Evolutionary conservation across 306 rosid species (phyloP).

Genomic region (Fagus crenata): DNA sequence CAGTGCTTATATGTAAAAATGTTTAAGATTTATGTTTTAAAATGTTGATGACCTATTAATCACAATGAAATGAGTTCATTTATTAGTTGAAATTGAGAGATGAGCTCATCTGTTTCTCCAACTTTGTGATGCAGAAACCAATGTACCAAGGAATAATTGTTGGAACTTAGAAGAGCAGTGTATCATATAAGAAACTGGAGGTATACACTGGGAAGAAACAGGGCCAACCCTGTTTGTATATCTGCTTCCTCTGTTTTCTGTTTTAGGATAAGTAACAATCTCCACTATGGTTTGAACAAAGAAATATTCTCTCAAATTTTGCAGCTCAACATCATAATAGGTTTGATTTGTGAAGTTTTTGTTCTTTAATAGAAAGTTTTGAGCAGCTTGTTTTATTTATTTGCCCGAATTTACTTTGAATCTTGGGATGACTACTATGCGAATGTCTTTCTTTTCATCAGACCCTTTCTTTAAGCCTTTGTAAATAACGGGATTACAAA

Average conservation of each 20-base stretch:
- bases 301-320: background rate
- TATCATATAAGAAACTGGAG: background rate
- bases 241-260: background rate
- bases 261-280: background rate
- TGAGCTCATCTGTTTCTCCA: no score
- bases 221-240: background rate
- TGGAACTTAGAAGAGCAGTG: background rate
- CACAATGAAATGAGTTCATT: background rate
- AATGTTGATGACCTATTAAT: background rate
- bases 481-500: background rate
- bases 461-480: background rate
- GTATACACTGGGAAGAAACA: background rate
- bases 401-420: no score
- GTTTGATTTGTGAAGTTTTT: background rate
- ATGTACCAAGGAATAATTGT: background rate
- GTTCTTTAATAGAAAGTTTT: background rate
- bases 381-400: background rate
- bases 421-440: background rate
- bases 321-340: background rate
- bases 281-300: background rate
- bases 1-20: background rate
- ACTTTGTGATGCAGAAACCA: background rate
- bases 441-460: background rate
- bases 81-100: background rate
- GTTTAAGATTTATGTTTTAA: background rate